Evolutionary conservation across 768 basidiomycete genomes (phyloP).

Genomic region (Rhodotorula toruloides): DNA sequence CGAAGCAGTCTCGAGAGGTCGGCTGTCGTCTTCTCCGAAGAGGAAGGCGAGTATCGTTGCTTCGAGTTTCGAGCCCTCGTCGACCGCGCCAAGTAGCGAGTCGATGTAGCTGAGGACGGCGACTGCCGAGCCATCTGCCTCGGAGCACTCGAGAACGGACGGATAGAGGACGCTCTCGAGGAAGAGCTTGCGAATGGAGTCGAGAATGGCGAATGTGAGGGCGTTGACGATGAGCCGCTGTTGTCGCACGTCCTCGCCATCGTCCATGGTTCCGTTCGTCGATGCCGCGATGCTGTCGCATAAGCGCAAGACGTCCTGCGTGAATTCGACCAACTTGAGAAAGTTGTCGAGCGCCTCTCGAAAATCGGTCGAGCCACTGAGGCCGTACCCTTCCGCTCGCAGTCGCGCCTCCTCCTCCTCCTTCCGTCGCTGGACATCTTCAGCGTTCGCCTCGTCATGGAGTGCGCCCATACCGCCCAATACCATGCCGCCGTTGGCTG

Average conservation of each 20-base stretch:
- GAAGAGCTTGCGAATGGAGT: slow-evolving; percentile 77
- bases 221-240: slow-evolving; percentile 66
- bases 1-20: too few relatives aligned
- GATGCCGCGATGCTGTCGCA: background rate
- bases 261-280: slow-evolving; percentile 14
- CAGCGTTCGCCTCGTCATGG: slow-evolving; percentile 48
- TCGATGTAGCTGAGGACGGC: slow-evolving; percentile 95
- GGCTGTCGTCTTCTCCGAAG: slow-evolving; percentile 67
- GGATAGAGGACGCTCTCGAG: slow-evolving; percentile 90
- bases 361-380: slow-evolving; percentile 69
- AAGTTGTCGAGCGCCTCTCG: slow-evolving; percentile 77
- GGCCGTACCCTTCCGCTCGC: slow-evolving; percentile 59
- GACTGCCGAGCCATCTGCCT: slow-evolving; percentile 86
- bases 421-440: slow-evolving; percentile 16
- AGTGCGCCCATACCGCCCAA: slow-evolving; percentile 62
- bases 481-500: slow-evolving; percentile 55
- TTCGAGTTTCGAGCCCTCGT: slow-evolving; percentile 59
- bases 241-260: slow-evolving; percentile 19
- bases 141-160: slow-evolving; percentile 86
- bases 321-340: slow-evolving; percentile 80
- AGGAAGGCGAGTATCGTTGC: slow-evolving; percentile 72
- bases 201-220: slow-evolving; percentile 74
- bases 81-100: slow-evolving; percentile 71
- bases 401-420: slow-evolving; percentile 55
- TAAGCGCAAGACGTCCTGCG: slow-evolving; percentile 72